Conservation (phyloP, 768 basidiomycete species). For the Lyophyllum decastes region DNA sequence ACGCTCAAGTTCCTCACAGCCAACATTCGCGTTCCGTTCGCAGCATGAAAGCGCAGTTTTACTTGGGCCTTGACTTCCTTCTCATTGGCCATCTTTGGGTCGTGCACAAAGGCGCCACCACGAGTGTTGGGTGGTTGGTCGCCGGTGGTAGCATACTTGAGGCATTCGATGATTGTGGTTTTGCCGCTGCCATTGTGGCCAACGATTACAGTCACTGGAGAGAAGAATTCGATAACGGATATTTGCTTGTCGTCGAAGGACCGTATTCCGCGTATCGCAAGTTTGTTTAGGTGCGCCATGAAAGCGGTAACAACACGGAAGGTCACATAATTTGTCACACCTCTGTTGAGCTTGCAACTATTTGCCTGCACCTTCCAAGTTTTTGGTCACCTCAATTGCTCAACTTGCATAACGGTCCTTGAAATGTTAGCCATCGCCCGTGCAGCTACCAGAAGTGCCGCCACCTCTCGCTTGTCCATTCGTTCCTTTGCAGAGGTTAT, state of each 20-base stretch:
- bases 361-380: conserved; percentile 6
- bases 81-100: conserved; percentile 99
- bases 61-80: conserved; percentile 99
- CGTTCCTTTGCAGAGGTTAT: conserved; percentile 30
- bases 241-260: conserved; percentile 96
- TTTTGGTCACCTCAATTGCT: background rate
- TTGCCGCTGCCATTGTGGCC: conserved; percentile 99
- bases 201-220: conserved; percentile 96
- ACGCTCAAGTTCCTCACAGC: conserved; percentile 91
- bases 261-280: conserved; percentile 91
- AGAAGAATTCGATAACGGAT: conserved; percentile 94
- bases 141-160: conserved; percentile 98
- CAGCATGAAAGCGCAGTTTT: conserved; percentile 88
- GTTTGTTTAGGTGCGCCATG: conserved; percentile 88
- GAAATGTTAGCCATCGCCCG: conserved; percentile 16
- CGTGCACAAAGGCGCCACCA: conserved; percentile 98
- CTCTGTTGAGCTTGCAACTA: background rate
- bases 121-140: conserved; percentile 97
- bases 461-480: conserved; percentile 7
- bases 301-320: conserved; percentile 10
- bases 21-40: conserved; percentile 88
- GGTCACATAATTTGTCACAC: conserved; percentile 16
- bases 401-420: background rate
- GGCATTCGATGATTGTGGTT: conserved; percentile 98
- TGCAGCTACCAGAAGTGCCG: conserved; percentile 6